Evolutionary conservation across 352 stramenopile genomes (phyloP), one percentile per base, ranked within the genome.

Genomic region (Globisporangium takayamanum): DNA sequence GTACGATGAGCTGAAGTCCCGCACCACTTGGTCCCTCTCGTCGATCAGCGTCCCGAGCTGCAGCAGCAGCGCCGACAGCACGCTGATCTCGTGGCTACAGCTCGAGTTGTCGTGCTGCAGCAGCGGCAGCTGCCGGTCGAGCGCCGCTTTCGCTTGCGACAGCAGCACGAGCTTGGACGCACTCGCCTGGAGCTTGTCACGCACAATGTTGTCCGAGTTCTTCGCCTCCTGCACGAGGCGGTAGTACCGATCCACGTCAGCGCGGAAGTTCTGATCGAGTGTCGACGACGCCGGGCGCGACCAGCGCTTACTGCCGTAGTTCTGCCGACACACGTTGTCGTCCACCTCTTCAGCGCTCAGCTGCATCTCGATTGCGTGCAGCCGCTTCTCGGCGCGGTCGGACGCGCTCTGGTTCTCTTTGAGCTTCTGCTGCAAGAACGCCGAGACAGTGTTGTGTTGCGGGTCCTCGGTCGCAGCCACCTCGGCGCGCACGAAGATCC

Each of bases 231-330:
- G 82, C 7, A 89, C 66, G n/a, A 92, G 64, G 6, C 80, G 76
- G 55, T 82, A 87, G 60, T 87, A 92, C 18, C 82, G 79, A 61
- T 89, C 80, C 54, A 89, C 72, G 57, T 92, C 82, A 16, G 69
- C 57, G 36, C 69, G 72, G 57, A 92, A 88, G 47, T 68, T 73
- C 39, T 80, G 67, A 57, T 83, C 87, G 8, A 92, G 57, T 5
- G 67, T 60, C 3, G 66, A 64, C 12, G 81, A 92, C 46, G 70
- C n/a, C 10, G 82, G 77, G 0, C 79, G 73, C 33, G 64, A 39
- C 82, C 82, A 92, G n/a, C 70, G 68, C 25, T 59, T 69, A 25
- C 64, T 66, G 28, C 79, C 78, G 37, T 92, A 92, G 57, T 87
- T 89, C 39, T 82, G 76, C 3, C 76, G 66, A 39, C 79, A 87